Base-by-base conservation (phyloP, 805 yeast species). In the Soucietia sequanensis region DNA sequence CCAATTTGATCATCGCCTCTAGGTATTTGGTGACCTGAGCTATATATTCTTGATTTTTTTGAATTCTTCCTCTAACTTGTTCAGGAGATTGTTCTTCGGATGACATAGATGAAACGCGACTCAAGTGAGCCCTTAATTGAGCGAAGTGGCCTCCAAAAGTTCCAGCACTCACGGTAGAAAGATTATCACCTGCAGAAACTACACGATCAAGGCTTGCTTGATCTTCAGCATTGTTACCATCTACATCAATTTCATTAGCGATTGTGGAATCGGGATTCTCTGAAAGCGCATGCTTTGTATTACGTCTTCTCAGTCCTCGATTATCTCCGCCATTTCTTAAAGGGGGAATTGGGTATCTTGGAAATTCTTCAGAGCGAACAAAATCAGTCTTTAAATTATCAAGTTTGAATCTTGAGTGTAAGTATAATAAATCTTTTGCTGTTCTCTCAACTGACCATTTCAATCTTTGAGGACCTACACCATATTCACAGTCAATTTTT, bases 401-500 rank as follows among this genome's bases (percentile, higher is more conserved):
- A 7, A 81, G 65, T 51, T 78, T 81, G 42, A 90, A 65, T 35
- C 77, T 73, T 13, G 84, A 75, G 55, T 90, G 95, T 36, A 91
- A 67, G 17, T 70, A 70, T n/a, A 76, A 62, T 27, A 93, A 67
- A 42, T 89, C 96, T 47, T 80, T 78, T 31, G 81, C 76, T 15
- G 79, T 82, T 48, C 82, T 83, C 19, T 78, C 70, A 5, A 93
- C 76, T 1, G 81, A 68, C 99, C 99, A 93, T 47, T 77, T 76
- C 47, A 89, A 65, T 35, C 89, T 63, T 37, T 81, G 77, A 5
- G 79, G 76, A 2, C 96, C 96, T 21, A 89, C 77, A 5, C 98
- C 99, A 52, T 93, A 93, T 53, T 90, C 96, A 29, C 93, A 65
- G 31, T 83, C 85, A n/a, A 93, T 65, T 39, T 75, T 68, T 46